These are phyloP conservation scores for Funneliformis mosseae DNA, from an alignment of 192 early-diverging fungal species.

Conservation along the genomic window DNA sequence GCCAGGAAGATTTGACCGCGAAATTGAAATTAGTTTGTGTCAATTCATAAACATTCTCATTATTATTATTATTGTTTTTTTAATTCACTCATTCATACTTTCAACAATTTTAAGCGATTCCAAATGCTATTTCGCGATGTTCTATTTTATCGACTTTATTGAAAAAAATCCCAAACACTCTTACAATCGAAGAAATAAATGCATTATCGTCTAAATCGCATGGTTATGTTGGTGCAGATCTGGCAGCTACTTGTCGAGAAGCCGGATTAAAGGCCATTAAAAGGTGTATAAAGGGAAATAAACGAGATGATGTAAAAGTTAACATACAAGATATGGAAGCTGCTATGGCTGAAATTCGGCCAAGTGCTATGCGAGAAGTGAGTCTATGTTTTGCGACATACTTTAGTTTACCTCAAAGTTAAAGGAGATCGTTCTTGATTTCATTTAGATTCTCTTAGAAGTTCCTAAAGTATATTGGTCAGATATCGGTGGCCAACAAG, in stretches of 20 bases:
- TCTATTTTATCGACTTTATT: conserved; percentile 78
- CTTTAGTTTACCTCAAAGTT: background rate
- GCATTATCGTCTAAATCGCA: conserved; percentile 70
- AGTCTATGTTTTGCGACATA: background rate
- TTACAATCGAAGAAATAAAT: conserved; percentile 61
- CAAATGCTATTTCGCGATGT: conserved; percentile 63
- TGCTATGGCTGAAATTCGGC: conserved; percentile 61
- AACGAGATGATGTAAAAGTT: conserved; percentile 47
- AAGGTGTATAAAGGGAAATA: conserved; percentile 25
- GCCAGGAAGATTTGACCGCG: conserved; percentile 93
- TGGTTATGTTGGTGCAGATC: conserved; percentile 98
- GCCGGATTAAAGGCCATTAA: conserved; percentile 83
- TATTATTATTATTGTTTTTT: background rate
- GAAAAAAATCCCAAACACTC: conserved; percentile 63
- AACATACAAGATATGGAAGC: conserved; percentile 57
- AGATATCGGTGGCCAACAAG: conserved; percentile 92
- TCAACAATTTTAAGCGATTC: conserved; percentile 61
- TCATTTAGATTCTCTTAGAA: conserved; percentile 73
- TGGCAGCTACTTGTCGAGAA: conserved; percentile 84
- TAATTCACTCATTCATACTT: background rate
- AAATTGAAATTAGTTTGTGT: conserved; percentile 84
- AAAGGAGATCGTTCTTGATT: background rate
- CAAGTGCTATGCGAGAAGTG: conserved; percentile 87
- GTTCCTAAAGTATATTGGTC: conserved; percentile 92
- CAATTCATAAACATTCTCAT: background rate